phyloP scores from a whole-genome alignment of 2,329 filamentous ascomycete genomes.

The Xylariales sp. region DNA sequence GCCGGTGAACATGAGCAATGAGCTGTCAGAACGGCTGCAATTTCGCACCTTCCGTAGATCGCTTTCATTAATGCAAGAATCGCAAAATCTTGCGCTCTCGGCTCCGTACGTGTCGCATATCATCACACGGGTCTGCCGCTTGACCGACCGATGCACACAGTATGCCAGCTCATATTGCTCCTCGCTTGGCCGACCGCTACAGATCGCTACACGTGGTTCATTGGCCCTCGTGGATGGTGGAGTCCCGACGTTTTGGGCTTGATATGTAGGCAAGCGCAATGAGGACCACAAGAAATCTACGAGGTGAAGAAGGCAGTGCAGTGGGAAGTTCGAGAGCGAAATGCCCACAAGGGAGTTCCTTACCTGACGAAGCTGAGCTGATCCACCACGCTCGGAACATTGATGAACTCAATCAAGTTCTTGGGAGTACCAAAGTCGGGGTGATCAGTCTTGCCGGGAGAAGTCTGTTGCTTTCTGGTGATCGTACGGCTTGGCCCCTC shows the following conservation, averaged over 20 bases:
- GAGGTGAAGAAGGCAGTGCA: neutral
- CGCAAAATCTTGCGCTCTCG: constrained; percentile 5
- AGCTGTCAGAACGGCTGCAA: constrained; percentile 10
- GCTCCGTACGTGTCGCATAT: neutral
- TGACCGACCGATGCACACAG: constrained; percentile 22
- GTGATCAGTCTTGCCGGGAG: constrained; percentile 51
- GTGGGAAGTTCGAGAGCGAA: neutral
- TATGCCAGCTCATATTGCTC: constrained; percentile 19
- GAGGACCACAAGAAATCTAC: neutral
- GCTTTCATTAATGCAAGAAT: constrained; percentile 1
- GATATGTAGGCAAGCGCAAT: constrained; percentile 11
- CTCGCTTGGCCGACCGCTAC: constrained; percentile 14
- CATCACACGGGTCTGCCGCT: constrained; percentile 14
- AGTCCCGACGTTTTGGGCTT: constrained; percentile 15
- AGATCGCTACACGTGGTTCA: constrained; percentile 14
- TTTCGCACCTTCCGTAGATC: neutral
- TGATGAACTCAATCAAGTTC: constrained; percentile 53
- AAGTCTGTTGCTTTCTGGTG: constrained; percentile 55
- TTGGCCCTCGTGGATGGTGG: constrained; percentile 12
- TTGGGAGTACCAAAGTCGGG: constrained; percentile 56
- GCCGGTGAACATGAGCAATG: constrained; percentile 9
- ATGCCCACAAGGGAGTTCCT: constrained; percentile 27
- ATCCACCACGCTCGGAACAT: constrained; percentile 56
- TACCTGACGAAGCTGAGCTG: constrained; percentile 70
- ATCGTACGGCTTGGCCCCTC: constrained; percentile 45